Evolutionary conservation across 495 filamentous ascomycete genomes (phyloP), one percentile per base, ranked within the genome.

Genomic region (Durotheca rogersii): DNA sequence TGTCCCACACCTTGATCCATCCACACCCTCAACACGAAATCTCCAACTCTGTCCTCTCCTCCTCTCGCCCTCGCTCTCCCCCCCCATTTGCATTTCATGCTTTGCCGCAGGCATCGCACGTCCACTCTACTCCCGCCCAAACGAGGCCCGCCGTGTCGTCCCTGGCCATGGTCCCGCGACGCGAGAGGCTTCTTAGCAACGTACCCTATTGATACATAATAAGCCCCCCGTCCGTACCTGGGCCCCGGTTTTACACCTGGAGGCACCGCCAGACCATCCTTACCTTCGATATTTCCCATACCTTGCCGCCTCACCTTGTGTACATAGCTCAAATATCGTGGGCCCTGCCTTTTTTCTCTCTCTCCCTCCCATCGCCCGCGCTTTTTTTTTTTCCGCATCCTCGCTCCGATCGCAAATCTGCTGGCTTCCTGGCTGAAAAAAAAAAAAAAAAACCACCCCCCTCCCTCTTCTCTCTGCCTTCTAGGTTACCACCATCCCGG

Each of bases 1-100:
- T 66, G 70, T 71, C 61, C 65, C 66, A 68, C 68, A 68, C 62
- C 60, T 62, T 69, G 68, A 66, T 72, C 64, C 62, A 66, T 65
- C 54, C 70, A 72, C 67, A 62, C 63, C 61, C 61, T 59, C 51
- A 41, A 62, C 59, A 53, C 59, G 45, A 50, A 59, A 57, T 60
- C 52, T 59, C 62, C 62, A 62, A 53, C 41, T 40, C 47, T 49
- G 16, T 53, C 53, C 55, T 41, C 19, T 53, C 47, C 39, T 50
- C 47, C 46, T 52, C 43, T 43, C n/a, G n/a, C 41, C 36, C 47
- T 49, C 20, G 53, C 53, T 57, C 41, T 25, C 45, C 47, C 39
- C 47, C 47, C 46, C 48, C 43, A 38, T 60, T 49, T 32, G 51
- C 57, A 60, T 47, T 60, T 60, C 57, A 60, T 60, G 57, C 57